Evolutionary conservation across 345 rosid species (phyloP), one percentile per base, ranked within the genome.

Genomic region (Lepidium sativum): DNA sequence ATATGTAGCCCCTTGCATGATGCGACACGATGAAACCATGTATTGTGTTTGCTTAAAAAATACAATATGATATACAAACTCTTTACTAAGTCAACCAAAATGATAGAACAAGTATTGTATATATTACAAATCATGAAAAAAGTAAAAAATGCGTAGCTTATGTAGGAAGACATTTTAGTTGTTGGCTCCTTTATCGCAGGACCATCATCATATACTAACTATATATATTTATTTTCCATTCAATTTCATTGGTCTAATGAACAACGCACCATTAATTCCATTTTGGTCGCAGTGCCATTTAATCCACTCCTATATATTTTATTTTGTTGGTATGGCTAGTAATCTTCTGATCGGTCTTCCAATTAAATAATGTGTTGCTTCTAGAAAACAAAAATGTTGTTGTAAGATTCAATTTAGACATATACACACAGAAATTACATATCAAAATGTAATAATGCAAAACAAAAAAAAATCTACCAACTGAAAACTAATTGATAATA

Each of bases 141-240:
- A n/a, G n/a, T n/a, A n/a, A n/a, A n/a, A n/a, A n/a, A n/a, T n/a
- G n/a, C n/a, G n/a, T n/a, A n/a, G 53, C 75, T 63, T 63, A 15
- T 45, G 64, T 71, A 55, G 8, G 16, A 71, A 71, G 47, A 56
- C 69, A 55, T 13, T 13, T 20, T 39, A 39, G 23, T 45, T 55
- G 31, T 48, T 55, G 29, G 70, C 54, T 69, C 67, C 27, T 40
- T 40, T 27, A 8, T 69, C 27, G 34, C 60, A 57, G 70, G 65
- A 64, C 65, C 75, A 71, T 71, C 70, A 32, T 71, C 55, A 31
- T 47, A 54, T 63, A 55, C 56, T 63, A 55, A 63, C 65, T 41
- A 20, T 34, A 47, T 34, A 53, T 61, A 69, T 60, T 61, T 70
- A 69, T 51, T 69, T 51, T 50, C 20, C 68, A 60, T 43, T 69